Evolutionary conservation across 2,329 filamentous ascomycete genomes (phyloP).

Genomic region (Mycosphaerelloides madeirae): DNA sequence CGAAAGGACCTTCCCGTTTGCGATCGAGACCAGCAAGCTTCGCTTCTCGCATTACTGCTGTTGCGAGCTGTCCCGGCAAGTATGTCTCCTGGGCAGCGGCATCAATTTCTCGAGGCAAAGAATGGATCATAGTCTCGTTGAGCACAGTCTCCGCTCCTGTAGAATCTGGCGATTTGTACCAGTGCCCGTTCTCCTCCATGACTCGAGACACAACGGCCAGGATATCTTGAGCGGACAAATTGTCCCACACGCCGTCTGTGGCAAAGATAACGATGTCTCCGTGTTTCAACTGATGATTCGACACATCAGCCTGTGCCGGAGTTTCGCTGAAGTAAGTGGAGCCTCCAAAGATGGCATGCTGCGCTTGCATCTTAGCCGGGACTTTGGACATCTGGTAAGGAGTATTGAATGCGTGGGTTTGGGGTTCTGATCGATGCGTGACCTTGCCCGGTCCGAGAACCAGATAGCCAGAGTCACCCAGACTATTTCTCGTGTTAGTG

Average conservation of each 20-base stretch:
- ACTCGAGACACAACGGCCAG: slow-evolving; percentile 64
- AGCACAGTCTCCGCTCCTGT: slow-evolving; percentile 30
- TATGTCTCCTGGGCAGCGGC: slow-evolving; percentile 43
- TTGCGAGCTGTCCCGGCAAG: slow-evolving; percentile 73
- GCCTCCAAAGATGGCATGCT: slow-evolving; percentile 79
- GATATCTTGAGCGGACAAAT: slow-evolving; percentile 85
- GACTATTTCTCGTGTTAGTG: slow-evolving; percentile 33
- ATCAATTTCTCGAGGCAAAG: slow-evolving; percentile 20
- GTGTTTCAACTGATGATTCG: slow-evolving; percentile 71
- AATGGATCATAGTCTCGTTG: slow-evolving; percentile 22
- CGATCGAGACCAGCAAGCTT: slow-evolving; percentile 79
- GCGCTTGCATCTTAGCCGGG: slow-evolving; percentile 70
- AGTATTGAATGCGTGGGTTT: slow-evolving; percentile 97
- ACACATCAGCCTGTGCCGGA: slow-evolving; percentile 77
- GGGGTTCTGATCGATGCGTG: slow-evolving; percentile 73
- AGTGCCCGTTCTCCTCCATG: slow-evolving; percentile 57
- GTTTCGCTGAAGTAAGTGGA: slow-evolving; percentile 65
- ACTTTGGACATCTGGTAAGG: slow-evolving; percentile 91
- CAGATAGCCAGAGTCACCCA: slow-evolving; percentile 92
- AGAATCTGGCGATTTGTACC: slow-evolving; percentile 27
- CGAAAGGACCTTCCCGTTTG: slow-evolving; percentile 84
- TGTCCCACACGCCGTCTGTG: slow-evolving; percentile 94
- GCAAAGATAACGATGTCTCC: slow-evolving; percentile 92
- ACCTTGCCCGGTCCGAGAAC: slow-evolving; percentile 82
- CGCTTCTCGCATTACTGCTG: slow-evolving; percentile 73